Percentiles rank a stretch among this genome's conserved stretches.
Conservation (phyloP, 2,329 filamentous ascomycete genomes). For the Lecanicillium sp. region DNA sequence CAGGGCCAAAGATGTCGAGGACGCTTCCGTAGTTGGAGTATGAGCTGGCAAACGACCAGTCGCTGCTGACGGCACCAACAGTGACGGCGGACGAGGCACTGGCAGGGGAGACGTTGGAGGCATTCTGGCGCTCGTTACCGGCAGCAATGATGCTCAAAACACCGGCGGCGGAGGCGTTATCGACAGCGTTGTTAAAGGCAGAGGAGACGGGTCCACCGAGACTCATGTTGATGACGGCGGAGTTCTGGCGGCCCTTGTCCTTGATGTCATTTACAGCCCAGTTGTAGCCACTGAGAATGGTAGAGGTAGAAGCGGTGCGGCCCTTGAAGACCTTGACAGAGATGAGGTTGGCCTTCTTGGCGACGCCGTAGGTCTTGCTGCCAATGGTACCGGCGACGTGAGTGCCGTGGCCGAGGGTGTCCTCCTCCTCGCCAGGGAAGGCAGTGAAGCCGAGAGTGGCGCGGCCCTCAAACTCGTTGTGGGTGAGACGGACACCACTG, state of each 20-base stretch:
- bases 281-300: constrained; percentile 30
- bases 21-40: constrained; percentile 39
- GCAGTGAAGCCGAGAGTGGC: constrained; percentile 24
- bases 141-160: constrained; percentile 48
- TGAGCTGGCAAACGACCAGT: constrained; percentile 17
- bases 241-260: constrained; percentile 15
- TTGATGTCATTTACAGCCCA: constrained; percentile 10
- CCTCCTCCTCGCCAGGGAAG: constrained; percentile 45
- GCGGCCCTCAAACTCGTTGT: constrained; percentile 49
- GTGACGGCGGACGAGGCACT: constrained; percentile 40
- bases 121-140: constrained; percentile 40
- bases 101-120: constrained; percentile 34
- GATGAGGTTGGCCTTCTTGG: constrained; percentile 47
- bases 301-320: constrained; percentile 36
- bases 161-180: constrained; percentile 35
- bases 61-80: constrained; percentile 39
- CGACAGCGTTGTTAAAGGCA: constrained; percentile 43
- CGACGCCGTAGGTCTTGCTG: constrained; percentile 53
- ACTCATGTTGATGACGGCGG: constrained; percentile 44
- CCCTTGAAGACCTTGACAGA: constrained; percentile 56
- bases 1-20: constrained; percentile 39
- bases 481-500: constrained; percentile 51
- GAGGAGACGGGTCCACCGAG: constrained; percentile 38
- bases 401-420: constrained; percentile 49
- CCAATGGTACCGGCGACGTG: constrained; percentile 58